A percentile compares a stretch with the other conserved stretches of the same genome.
These are phyloP conservation scores for Boletellus sp. DNA, from an alignment of 768 basidiomycete genomes.

Conservation along the genomic window DNA sequence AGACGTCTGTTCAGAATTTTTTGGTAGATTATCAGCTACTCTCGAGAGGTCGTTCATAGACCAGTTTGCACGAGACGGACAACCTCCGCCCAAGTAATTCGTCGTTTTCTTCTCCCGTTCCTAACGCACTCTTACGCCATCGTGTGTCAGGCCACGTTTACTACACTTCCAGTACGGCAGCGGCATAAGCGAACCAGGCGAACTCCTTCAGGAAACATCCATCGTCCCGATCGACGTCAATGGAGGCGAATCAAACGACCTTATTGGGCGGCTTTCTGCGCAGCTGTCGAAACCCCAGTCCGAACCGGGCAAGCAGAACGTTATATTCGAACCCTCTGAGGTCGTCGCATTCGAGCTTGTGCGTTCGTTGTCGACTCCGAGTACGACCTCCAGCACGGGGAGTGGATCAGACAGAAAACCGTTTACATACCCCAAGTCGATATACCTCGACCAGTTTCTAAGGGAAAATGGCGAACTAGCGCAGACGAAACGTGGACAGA, in stretches of 20 bases:
- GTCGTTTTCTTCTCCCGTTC: neutral
- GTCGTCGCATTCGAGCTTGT: slow-evolving; percentile 56
- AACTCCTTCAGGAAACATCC: slow-evolving; percentile 35
- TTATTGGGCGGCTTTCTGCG: slow-evolving; percentile 48
- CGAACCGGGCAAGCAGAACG: slow-evolving; percentile 41
- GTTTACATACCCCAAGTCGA: slow-evolving; percentile 59
- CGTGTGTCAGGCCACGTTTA: slow-evolving; percentile 33
- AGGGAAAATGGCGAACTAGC: slow-evolving; percentile 49
- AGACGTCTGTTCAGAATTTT: slow-evolving; percentile 40
- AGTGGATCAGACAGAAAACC: slow-evolving; percentile 26
- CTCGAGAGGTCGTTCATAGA: slow-evolving; percentile 45
- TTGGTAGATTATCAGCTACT: slow-evolving; percentile 38
- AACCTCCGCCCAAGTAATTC: slow-evolving; percentile 27
- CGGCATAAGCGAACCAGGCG: slow-evolving; percentile 35
- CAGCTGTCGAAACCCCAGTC: slow-evolving; percentile 29
- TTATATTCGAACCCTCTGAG: slow-evolving; percentile 61
- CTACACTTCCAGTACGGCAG: slow-evolving; percentile 56
- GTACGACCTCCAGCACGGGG: slow-evolving; percentile 5
- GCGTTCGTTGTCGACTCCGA: slow-evolving; percentile 23
- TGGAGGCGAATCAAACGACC: slow-evolving; percentile 46
- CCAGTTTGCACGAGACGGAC: slow-evolving; percentile 35
- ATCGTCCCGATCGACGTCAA: slow-evolving; percentile 54
- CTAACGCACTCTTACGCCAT: slow-evolving; percentile 1
- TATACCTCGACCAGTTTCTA: slow-evolving; percentile 75
- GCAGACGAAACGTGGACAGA: slow-evolving; percentile 32